A percentile compares a stretch with the other conserved stretches of the same genome.
These are phyloP conservation scores for Aspergillus sp. DNA, from an alignment of 2,329 filamentous ascomycete genomes.

Conservation along the genomic window DNA sequence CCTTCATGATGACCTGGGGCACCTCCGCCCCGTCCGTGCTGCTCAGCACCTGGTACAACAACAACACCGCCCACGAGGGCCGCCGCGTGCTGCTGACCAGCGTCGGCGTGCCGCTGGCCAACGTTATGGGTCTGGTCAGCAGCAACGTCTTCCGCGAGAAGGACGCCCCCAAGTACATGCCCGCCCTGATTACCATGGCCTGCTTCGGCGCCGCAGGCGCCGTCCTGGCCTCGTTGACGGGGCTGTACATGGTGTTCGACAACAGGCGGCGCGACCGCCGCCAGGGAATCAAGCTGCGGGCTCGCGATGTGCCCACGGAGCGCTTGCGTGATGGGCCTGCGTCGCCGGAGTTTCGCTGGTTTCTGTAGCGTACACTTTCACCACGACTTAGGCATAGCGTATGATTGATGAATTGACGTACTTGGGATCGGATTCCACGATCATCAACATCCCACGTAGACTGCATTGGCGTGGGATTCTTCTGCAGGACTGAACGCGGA, in stretches of 20 bases:
- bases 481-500: too few relatives aligned
- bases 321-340: conserved; percentile 46
- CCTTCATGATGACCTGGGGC: conserved; percentile 77
- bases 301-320: conserved; percentile 50
- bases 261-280: conserved; percentile 51
- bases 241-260: conserved; percentile 55
- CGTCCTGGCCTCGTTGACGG: conserved; percentile 47
- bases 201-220: conserved; percentile 48
- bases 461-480: too few relatives aligned
- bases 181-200: conserved; percentile 52
- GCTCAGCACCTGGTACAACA: conserved; percentile 63
- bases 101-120: conserved; percentile 64
- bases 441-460: too few relatives aligned
- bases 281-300: conserved; percentile 48
- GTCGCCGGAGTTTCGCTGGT: conserved; percentile 50
- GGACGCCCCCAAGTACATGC: conserved; percentile 58
- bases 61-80: conserved; percentile 71
- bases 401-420: too few relatives aligned
- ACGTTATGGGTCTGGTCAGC: conserved; percentile 63
- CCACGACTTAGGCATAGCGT: too few relatives aligned
- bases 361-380: too few relatives aligned
- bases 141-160: conserved; percentile 58
- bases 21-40: conserved; percentile 66
- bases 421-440: too few relatives aligned
- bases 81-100: conserved; percentile 61